These are phyloP conservation scores for Fusarium graminum DNA, from an alignment of 2,329 filamentous ascomycete genomes.

Conservation along the genomic window DNA sequence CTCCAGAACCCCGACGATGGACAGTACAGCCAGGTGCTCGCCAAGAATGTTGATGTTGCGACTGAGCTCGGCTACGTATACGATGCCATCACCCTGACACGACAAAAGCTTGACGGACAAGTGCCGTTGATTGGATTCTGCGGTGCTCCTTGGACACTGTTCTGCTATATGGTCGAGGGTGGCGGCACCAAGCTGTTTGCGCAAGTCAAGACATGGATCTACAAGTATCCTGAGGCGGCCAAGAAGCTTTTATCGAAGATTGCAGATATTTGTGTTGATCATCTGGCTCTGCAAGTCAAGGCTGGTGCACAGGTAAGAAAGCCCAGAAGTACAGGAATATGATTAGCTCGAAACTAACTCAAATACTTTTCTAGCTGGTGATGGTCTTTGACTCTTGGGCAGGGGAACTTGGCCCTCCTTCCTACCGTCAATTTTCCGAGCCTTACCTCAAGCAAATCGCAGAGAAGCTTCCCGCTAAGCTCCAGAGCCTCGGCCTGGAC, in stretches of 20 bases:
- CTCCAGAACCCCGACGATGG: slow-evolving; percentile 82
- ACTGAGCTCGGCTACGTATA: slow-evolving; percentile 94
- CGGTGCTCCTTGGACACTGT: slow-evolving; percentile 94
- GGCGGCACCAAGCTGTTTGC: slow-evolving; percentile 96
- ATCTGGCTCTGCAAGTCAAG: slow-evolving; percentile 90
- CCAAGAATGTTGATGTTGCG: slow-evolving; percentile 84
- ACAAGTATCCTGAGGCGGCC: slow-evolving; percentile 83
- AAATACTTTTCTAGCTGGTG: slow-evolving; percentile 69
- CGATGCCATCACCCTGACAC: slow-evolving; percentile 90
- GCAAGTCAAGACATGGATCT: slow-evolving; percentile 96
- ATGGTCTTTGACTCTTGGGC: slow-evolving; percentile 99
- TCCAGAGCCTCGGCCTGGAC: slow-evolving; percentile 81
- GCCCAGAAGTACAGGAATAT: neutral
- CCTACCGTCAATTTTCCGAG: slow-evolving; percentile 86
- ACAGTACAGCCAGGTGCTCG: slow-evolving; percentile 84
- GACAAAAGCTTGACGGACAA: slow-evolving; percentile 86
- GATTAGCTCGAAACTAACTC: slow-evolving; percentile 3
- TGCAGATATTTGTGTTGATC: slow-evolving; percentile 92
- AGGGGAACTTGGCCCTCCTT: slow-evolving; percentile 86
- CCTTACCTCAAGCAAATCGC: slow-evolving; percentile 90
- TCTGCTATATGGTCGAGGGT: slow-evolving; percentile 99
- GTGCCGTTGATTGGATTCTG: slow-evolving; percentile 97
- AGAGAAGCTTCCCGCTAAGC: slow-evolving; percentile 78
- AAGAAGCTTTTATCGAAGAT: slow-evolving; percentile 91
- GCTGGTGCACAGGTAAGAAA: slow-evolving; percentile 84